These are phyloP conservation scores for Detonula confervacea DNA, from an alignment of 352 stramenopile species.

Conservation along the genomic window DNA sequence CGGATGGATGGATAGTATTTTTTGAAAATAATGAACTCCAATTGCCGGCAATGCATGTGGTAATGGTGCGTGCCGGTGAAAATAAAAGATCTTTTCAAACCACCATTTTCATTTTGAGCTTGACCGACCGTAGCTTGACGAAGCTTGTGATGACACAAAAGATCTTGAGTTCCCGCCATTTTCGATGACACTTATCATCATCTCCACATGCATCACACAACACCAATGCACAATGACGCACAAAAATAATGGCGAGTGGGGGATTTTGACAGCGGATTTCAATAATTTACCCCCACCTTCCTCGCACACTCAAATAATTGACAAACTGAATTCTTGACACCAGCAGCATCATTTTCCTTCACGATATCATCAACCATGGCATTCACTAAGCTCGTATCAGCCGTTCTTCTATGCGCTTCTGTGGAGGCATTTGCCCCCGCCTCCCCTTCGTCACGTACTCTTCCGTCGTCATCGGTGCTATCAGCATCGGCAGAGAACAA, in stretches of 20 bases:
- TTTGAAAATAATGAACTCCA: no score
- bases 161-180: no score
- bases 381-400: neutral
- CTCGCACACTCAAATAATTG: neutral
- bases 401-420: slow-evolving; percentile 1
- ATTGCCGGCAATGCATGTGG: no score
- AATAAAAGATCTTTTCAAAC: no score
- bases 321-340: no score
- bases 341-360: neutral
- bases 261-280: no score
- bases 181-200: neutral
- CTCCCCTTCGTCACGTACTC: neutral
- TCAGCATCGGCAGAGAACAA: slow-evolving; percentile 1
- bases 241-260: no score
- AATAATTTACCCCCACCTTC: neutral
- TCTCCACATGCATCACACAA: neutral
- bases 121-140: no score
- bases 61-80: no score
- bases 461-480: neutral
- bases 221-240: neutral
- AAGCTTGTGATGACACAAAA: no score
- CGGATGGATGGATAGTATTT: no score
- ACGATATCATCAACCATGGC: slow-evolving; percentile 4
- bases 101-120: no score
- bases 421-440: slow-evolving; percentile 10